A percentile compares a stretch with the other conserved stretches of the same genome.
Evolutionary conservation across 768 basidiomycete genomes (phyloP).

Genomic region (Nevesoporus exiguus): DNA sequence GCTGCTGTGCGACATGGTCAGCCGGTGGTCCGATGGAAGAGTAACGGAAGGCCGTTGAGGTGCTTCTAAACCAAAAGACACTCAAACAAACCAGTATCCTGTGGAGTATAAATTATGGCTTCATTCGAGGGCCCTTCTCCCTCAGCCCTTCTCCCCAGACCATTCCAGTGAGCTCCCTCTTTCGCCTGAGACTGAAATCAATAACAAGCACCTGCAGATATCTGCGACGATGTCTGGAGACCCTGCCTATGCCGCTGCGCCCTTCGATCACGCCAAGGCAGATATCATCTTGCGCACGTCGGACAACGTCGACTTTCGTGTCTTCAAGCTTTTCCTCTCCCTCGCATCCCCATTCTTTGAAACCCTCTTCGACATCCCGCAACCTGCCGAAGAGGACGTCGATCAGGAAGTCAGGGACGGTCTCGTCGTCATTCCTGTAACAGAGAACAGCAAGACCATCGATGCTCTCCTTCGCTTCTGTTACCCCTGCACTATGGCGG

Average conservation of each 20-base stretch:
- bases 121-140: neutral
- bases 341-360: slow-evolving; percentile 29
- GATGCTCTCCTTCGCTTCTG: slow-evolving; percentile 10
- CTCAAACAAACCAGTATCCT: neutral
- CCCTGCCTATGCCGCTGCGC: neutral
- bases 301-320: neutral
- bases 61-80: neutral
- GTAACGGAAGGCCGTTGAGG: neutral
- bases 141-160: neutral
- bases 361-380: slow-evolving; percentile 25
- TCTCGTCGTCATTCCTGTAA: slow-evolving; percentile 16
- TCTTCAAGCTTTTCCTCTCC: slow-evolving; percentile 4
- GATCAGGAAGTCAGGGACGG: slow-evolving; percentile 18
- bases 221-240: neutral
- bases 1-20: neutral
- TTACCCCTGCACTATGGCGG: slow-evolving; percentile 9
- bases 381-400: slow-evolving; percentile 9
- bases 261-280: slow-evolving; percentile 15
- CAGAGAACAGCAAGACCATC: slow-evolving; percentile 21
- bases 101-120: neutral
- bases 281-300: slow-evolving; percentile 12
- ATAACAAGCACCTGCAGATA: neutral
- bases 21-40: neutral
- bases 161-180: neutral
- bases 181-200: neutral